Conservation (phyloP, 257 asterid species). For the Capsicum baccatum region DNA sequence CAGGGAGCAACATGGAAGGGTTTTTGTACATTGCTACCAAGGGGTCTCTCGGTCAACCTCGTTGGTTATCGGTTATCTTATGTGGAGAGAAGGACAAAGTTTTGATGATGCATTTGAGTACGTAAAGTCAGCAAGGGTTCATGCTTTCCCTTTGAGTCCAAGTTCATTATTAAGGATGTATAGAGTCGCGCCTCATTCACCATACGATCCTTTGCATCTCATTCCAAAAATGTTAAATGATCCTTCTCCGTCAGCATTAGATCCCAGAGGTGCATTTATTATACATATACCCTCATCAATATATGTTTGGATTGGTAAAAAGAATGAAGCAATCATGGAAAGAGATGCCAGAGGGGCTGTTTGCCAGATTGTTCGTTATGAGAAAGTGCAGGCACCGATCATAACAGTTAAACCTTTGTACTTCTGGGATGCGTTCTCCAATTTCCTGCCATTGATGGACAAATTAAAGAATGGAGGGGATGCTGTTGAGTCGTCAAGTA, state of each 20-base stretch:
- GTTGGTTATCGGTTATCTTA: constrained; percentile 34
- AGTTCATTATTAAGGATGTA: constrained; percentile 53
- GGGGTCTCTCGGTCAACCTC: constrained; percentile 62
- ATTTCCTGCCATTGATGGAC: constrained; percentile 51
- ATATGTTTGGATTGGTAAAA: too few species aligned
- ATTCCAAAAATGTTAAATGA: constrained; percentile 56
- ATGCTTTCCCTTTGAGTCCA: constrained; percentile 58
- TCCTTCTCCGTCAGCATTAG: constrained; percentile 54
- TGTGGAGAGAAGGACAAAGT: too few species aligned
- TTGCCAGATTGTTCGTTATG: constrained; percentile 59
- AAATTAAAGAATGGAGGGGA: background rate
- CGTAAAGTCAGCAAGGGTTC: background rate
- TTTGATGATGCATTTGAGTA: too few species aligned
- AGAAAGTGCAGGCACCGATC: constrained; percentile 54
- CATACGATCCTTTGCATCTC: constrained; percentile 60
- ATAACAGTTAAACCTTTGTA: constrained; percentile 28
- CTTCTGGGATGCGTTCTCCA: background rate
- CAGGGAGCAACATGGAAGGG: constrained; percentile 52
- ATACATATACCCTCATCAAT: too few species aligned
- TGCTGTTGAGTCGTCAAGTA: too few species aligned
- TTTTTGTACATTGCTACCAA: constrained; percentile 61
- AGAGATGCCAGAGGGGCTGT: constrained; percentile 58
- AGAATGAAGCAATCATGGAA: constrained; percentile 39
- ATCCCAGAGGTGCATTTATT: constrained; percentile 36
- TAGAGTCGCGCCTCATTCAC: constrained; percentile 57